A percentile compares a stretch with the other conserved stretches of the same genome.
Evolutionary conservation across 75 land plant species (phyloP).

Genomic region (Pseudotsuga menziesii): DNA sequence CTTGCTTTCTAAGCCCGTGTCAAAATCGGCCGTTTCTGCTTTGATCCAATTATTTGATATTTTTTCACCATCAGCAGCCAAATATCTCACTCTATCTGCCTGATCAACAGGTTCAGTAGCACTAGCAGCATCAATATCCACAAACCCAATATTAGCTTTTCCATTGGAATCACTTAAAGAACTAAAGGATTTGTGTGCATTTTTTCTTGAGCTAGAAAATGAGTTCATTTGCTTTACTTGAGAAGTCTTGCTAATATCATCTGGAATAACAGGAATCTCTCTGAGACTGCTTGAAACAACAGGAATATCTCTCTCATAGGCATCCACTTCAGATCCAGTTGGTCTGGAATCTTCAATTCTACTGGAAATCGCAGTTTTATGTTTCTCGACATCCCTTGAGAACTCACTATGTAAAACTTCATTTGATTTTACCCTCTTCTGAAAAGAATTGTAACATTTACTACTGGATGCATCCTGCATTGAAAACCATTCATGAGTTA

Average conservation of each 20-base stretch:
- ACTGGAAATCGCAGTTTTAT: neutral
- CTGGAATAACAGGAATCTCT: neutral
- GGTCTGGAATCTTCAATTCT: neutral
- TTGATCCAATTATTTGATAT: neutral
- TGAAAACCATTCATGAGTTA: neutral
- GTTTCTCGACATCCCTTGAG: neutral
- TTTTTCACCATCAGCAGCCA: slow-evolving; percentile 1
- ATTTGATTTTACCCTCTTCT: neutral
- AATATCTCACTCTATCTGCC: neutral
- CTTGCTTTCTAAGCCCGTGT: neutral
- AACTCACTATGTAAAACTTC: neutral
- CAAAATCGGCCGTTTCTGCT: neutral
- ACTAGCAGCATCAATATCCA: no score
- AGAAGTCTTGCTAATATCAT: neutral
- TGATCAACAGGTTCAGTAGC: neutral
- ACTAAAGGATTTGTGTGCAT: neutral
- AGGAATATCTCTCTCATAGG: slow-evolving; percentile 12
- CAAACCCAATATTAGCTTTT: no score
- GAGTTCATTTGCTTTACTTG: neutral
- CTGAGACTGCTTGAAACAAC: slow-evolving; percentile 4
- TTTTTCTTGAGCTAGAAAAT: slow-evolving; percentile 1
- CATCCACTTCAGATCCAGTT: neutral
- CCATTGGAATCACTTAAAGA: no score
- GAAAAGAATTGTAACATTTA: neutral
- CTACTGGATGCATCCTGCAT: slow-evolving; percentile 1